Evolutionary conservation across 2,329 filamentous ascomycete genomes (phyloP).

Genomic region (Conoideocrella luteorostrata): DNA sequence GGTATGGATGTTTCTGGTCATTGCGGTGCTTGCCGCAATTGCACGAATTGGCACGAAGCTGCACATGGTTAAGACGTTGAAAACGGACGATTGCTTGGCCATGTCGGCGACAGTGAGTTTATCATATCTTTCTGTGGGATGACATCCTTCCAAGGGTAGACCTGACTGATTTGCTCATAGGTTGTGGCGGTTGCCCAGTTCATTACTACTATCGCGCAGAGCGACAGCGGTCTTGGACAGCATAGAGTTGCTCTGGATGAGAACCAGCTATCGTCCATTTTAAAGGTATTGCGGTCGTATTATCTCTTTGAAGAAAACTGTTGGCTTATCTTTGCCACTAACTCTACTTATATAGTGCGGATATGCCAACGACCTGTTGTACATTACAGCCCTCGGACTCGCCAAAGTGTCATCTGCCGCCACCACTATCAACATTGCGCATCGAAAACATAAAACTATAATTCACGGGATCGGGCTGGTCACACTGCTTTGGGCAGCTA

Average conservation of each 20-base stretch:
- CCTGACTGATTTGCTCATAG: constrained; percentile 10
- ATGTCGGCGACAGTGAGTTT: constrained; percentile 20
- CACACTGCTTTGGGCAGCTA: constrained; percentile 17
- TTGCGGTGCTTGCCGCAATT: constrained; percentile 18
- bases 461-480: constrained; percentile 15
- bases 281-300: constrained; percentile 17
- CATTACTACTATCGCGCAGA: background rate
- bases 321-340: no score
- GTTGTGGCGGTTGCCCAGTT: constrained; percentile 15
- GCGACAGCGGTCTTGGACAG: background rate
- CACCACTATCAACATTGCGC: constrained; percentile 18
- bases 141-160: no score
- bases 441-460: constrained; percentile 15
- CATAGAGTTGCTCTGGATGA: background rate
- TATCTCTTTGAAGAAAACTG: constrained; percentile 11
- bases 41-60: constrained; percentile 22
- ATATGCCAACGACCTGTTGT: constrained; percentile 20
- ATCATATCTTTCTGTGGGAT: background rate
- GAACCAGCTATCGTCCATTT: constrained; percentile 1
- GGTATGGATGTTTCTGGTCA: constrained; percentile 22
- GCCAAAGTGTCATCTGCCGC: constrained; percentile 22
- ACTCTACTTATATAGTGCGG: constrained; percentile 9
- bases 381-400: constrained; percentile 18
- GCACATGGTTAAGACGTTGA: constrained; percentile 22
- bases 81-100: constrained; percentile 18